Conservation (phyloP, 805 yeast genomes). For the Komagataella mondaviorum region DNA sequence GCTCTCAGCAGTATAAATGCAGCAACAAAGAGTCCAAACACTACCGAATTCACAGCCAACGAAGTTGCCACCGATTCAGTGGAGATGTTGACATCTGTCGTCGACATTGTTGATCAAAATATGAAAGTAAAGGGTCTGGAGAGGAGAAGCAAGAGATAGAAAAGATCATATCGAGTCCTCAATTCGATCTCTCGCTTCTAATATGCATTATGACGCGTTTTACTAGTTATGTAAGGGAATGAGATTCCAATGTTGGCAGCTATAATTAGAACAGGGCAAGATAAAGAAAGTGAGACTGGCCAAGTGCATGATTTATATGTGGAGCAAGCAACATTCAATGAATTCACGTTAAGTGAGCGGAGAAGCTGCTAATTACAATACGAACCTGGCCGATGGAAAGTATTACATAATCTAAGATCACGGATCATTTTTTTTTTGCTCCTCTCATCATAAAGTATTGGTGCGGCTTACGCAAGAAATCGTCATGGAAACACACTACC, state of each 20-base stretch:
- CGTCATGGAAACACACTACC: neutral
- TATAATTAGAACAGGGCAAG: neutral
- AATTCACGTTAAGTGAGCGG: too few species aligned
- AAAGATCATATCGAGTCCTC: neutral
- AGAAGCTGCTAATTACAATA: too few species aligned
- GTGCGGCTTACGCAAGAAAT: neutral
- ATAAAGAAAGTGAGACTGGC: neutral
- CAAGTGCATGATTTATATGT: neutral
- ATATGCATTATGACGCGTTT: neutral
- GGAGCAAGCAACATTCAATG: neutral
- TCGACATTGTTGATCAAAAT: slow-evolving; percentile 9
- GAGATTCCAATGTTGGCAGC: neutral
- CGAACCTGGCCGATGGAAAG: too few species aligned
- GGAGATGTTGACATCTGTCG: slow-evolving; percentile 30
- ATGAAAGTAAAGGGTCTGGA: neutral
- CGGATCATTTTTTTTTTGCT: neutral
- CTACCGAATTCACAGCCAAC: slow-evolving; percentile 48
- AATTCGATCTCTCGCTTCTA: neutral
- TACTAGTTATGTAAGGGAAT: neutral
- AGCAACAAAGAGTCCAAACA: slow-evolving; percentile 48
- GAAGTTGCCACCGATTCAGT: slow-evolving; percentile 68
- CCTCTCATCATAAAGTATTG: neutral
- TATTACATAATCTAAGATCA: too few species aligned
- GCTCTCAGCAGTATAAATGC: slow-evolving; percentile 57
- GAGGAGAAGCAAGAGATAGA: neutral